phyloP scores from a whole-genome alignment of 2,329 filamentous ascomycete species.

The Aspergillaceae sp. region DNA sequence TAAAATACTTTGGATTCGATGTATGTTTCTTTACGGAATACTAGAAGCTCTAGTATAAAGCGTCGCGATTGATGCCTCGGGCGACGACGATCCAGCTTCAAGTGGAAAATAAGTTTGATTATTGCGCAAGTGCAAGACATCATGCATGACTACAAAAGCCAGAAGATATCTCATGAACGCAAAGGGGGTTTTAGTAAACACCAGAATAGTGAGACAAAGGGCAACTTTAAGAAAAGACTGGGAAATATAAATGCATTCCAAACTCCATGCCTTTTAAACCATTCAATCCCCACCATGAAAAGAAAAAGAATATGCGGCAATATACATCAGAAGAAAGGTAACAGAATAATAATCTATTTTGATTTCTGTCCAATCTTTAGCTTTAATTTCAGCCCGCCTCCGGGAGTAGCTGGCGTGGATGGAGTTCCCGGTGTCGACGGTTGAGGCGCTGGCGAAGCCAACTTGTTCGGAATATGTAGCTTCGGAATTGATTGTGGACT shows the following conservation, averaged over 20 bases:
- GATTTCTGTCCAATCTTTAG: slow-evolving; percentile 29
- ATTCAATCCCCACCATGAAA: slow-evolving; percentile 2
- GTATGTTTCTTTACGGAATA: neutral
- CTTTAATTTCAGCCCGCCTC: slow-evolving; percentile 36
- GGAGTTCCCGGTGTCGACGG: slow-evolving; percentile 18
- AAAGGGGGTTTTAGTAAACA: neutral
- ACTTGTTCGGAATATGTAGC: slow-evolving; percentile 26
- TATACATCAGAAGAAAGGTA: slow-evolving; percentile 8
- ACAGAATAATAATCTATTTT: slow-evolving; percentile 16
- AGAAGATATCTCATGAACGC: slow-evolving; percentile 3
- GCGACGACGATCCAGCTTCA: neutral
- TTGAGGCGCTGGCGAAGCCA: slow-evolving; percentile 19
- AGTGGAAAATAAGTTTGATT: neutral
- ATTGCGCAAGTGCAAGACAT: slow-evolving; percentile 8
- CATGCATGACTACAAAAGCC: slow-evolving; percentile 6
- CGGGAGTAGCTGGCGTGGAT: slow-evolving; percentile 11
- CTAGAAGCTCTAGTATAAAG: slow-evolving; percentile 1
- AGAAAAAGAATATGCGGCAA: slow-evolving; percentile 5
- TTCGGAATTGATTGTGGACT: slow-evolving; percentile 20
- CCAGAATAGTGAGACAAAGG: slow-evolving; percentile 11
- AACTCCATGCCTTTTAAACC: slow-evolving; percentile 10
- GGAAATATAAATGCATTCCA: slow-evolving; percentile 5
- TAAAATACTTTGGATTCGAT: slow-evolving; percentile 18
- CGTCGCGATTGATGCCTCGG: neutral
- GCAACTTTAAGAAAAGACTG: slow-evolving; percentile 2